Percentiles rank a stretch among this genome's conserved stretches.
phyloP scores from a whole-genome alignment of 2,329 filamentous ascomycete genomes.

The Colletotrichum liriopes region DNA sequence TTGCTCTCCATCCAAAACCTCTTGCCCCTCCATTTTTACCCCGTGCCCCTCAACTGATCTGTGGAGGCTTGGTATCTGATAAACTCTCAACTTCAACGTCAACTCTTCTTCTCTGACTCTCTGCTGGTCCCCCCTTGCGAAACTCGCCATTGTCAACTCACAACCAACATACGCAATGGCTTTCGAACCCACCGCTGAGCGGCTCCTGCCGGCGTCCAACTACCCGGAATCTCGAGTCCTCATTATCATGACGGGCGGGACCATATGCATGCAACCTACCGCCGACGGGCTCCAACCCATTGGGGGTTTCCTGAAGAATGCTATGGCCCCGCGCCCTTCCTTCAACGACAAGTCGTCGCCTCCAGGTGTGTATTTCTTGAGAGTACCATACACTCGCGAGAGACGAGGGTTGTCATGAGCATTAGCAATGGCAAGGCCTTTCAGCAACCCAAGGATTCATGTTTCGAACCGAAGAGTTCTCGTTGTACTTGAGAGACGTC shows the following conservation, averaged over 20 bases:
- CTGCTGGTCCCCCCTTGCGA: background rate
- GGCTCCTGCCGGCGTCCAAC: constrained; percentile 35
- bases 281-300: constrained; percentile 86
- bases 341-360: constrained; percentile 85
- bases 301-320: constrained; percentile 84
- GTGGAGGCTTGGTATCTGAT: constrained; percentile 30
- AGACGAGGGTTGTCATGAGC: background rate
- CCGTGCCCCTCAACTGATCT: constrained; percentile 40
- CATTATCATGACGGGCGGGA: constrained; percentile 91
- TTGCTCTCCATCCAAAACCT: constrained; percentile 38
- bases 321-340: constrained; percentile 84
- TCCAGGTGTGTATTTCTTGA: constrained; percentile 51
- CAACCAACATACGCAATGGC: constrained; percentile 22
- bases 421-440: background rate
- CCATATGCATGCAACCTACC: constrained; percentile 92
- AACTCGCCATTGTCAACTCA: background rate
- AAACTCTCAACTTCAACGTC: constrained; percentile 28
- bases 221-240: constrained; percentile 85
- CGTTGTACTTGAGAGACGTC: background rate
- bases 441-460: background rate
- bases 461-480: background rate
- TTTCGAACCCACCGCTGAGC: constrained; percentile 27
- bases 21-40: constrained; percentile 36
- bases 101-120: background rate
- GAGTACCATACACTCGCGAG: background rate